Base-by-base conservation (phyloP, 192 early-diverging fungal genomes). In the Thamnidium elegans region DNA sequence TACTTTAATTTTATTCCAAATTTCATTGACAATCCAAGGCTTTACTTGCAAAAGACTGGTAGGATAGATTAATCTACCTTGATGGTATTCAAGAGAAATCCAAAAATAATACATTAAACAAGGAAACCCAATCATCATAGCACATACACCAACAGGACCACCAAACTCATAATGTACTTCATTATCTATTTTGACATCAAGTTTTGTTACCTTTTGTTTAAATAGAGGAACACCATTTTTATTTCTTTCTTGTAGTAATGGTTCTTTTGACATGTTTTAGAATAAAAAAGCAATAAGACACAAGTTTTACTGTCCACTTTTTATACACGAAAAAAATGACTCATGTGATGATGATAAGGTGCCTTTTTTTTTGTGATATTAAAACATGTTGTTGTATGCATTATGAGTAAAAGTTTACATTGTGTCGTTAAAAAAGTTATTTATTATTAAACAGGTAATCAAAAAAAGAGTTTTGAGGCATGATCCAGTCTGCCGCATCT, bases 41-140 rank as follows among this genome's bases (percentile, higher is more conserved):
- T 68, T 75, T 13, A 82, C 54, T 14, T 68, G 74, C 26, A 60
- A 64, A 19, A 68, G 8, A 47, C 75, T 71, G 44, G 67, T 71
- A 39, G 74, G 74, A 8, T 39, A 51, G 31, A 67, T 63, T 17
- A 90, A 71, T 39, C 73, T 72, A 31, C 89, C 89, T 63, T 78
- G 68, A 71, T 88, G 83, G 70, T 82, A 83, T 73, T 87, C 82
- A 20, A 90, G 73, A 66, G 85, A 90, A 50, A 86, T 74, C 78
- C 84, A 89, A 62, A 87, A 82, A 68, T 90, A 90, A 66, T 78
- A 84, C 89, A 90, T 90, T 32, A 89, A 73, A 44, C 76, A 63
- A 46, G 89, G 89, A 67, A 90, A 89, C 10, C 86, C 84, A 26
- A 86, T 23, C 75, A 90, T 89, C 86, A 90, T 90, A 26, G 85